Percentiles rank a stretch among this genome's conserved stretches.
Conservation (phyloP, 2,329 filamentous ascomycete species). For the Ceratocystis diversiconidia region DNA sequence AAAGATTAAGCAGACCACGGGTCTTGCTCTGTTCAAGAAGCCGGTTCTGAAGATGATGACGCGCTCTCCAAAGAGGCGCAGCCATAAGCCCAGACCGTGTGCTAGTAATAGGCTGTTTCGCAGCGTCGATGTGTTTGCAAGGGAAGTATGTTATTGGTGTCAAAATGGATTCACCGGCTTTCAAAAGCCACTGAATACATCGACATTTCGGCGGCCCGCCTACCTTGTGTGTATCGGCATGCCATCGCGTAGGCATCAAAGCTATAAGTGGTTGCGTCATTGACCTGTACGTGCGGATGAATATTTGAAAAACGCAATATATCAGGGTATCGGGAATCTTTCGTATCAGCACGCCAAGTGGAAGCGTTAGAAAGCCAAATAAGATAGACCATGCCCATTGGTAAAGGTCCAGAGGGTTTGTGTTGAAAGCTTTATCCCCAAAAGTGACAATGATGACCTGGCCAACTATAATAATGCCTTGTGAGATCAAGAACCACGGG, state of each 20-base stretch:
- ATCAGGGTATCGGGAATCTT: constrained; percentile 29
- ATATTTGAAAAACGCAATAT: constrained; percentile 22
- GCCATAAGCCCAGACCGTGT: constrained; percentile 11
- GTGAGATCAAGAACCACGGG: constrained; percentile 59
- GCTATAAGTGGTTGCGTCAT: constrained; percentile 18
- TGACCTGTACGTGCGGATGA: constrained; percentile 20
- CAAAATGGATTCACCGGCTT: constrained; percentile 21
- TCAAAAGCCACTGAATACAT: constrained; percentile 21
- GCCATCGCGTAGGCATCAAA: constrained; percentile 19
- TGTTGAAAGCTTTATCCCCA: constrained; percentile 53
- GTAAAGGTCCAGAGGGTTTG: constrained; percentile 42
- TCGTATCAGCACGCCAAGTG: constrained; percentile 36
- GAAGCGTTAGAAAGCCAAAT: constrained; percentile 52
- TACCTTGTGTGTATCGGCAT: constrained; percentile 11
- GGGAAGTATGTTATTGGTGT: constrained; percentile 21
- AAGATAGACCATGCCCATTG: constrained; percentile 60
- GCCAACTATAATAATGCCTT: constrained; percentile 51
- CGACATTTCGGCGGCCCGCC: constrained; percentile 16
- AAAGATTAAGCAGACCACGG: constrained; percentile 22
- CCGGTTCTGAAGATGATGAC: constrained; percentile 10
- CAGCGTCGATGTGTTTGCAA: constrained; percentile 19
- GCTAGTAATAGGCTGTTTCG: neutral
- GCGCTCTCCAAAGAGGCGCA: constrained; percentile 13
- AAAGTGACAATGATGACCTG: constrained; percentile 61
- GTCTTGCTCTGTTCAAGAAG: constrained; percentile 14